Base-by-base conservation (phyloP, 495 filamentous ascomycete species). In the Aspergillus diversus region DNA sequence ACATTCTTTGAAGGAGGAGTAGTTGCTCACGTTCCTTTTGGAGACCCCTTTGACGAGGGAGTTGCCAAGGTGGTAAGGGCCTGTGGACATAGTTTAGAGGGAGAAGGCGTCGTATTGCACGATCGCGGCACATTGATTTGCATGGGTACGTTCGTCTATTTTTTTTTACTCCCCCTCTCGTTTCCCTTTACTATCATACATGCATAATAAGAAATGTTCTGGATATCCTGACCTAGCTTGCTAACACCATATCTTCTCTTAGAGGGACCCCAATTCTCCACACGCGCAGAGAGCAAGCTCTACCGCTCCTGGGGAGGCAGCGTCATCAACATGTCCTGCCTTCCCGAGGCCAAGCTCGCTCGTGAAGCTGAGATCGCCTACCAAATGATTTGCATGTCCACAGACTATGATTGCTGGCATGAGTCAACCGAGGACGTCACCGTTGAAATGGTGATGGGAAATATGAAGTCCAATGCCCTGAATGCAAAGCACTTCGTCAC, bases 341-440 rank as follows among this genome's bases (percentile, higher is more conserved):
- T 98, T n/a, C 95, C 95, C 31, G 95, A 99, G 80, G 89, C 94
- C 35, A 98, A 98, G 81, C 87, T 99, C 13, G 96, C 95, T 33
- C 84, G 90, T 35, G 95, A 99, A 81, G 96, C 96, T 5, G 95
- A 99, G 80, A 89, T 99, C 66, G 90, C 89, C n/a, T 97, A 97
- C 72, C 92, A 94, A 79, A 94, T 97, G 86, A 94, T 99, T 67
- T 97, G 94, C 82, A 99, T 99, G 95, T 89, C 90, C 32, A 99
- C 95, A 27, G 95, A 99, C 78, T 99, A 99, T 70, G 95, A 99
- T 76, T 97, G 93, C 85, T 99, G 95, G 95, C 90, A 91, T 72
- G 75, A 77, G 58, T 81, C 81, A 5, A 87, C 85, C 50, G 90
- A 89, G 46, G 87, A 86, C 60, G 95, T 99, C 39, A 93, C 90